Evolutionary conservation across 2,329 filamentous ascomycete genomes (phyloP), one percentile per base, ranked within the genome.

Genomic region (Fusarium bactridioides): DNA sequence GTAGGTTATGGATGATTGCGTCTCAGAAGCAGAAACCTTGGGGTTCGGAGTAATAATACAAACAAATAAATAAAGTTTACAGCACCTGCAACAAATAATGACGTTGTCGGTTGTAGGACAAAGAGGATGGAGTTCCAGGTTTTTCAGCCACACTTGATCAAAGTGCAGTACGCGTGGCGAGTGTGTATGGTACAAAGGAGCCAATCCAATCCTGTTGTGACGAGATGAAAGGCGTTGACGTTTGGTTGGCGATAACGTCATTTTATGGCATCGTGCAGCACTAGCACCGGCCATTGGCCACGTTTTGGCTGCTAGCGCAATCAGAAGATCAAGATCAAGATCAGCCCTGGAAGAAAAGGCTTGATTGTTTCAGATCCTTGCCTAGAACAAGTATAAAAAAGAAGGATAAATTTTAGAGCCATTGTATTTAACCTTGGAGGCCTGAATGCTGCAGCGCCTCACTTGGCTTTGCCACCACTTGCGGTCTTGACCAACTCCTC

Each of bases 101-200:
- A 76, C 74, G 74, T 76, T 74, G 66, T 38, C 35, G 35, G 44
- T 40, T 47, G 51, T 64, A 40, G 61, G 51, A 61, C 41, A 38
- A 48, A 56, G 44, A 27, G 19, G 53, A 44, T 41, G 40, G 51
- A 21, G 29, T 76, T 76, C 61, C 74, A 75, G 59, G 74, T 76
- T 76, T 76, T 72, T 51, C 60, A 73, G 73, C 74, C 74, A 76
- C 73, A 74, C 71, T 40, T 10, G 23, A 58, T 43, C 27, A 6
- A 21, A 29, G 40, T 68, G 41, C 55, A 29, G 40, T 68, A 51
- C 55, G 65, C 63, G 74, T 75, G 74, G 74, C 74, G 71, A 67
- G 59, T 69, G 61, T 63, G 67, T n/a, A 40, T 47, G 54, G 23
- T 23, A 27, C 43, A 43, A 45, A 31, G 19, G 59, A 55, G 33